Base-by-base conservation (phyloP, 345 rosid species). In the Streptanthus diversifolius region DNA sequence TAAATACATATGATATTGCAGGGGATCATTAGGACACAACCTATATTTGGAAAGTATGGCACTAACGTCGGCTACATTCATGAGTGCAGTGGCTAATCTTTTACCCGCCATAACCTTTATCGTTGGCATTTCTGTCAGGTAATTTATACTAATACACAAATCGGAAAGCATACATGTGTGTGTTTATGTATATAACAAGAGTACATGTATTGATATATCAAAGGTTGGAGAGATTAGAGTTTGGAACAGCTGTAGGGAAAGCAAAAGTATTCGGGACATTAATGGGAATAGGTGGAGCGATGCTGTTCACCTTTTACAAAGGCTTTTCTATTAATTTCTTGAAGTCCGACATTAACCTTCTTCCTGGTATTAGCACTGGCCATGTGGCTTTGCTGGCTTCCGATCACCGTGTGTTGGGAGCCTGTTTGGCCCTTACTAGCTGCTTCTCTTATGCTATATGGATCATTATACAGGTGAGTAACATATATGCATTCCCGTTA, bases 251-350 rank as follows among this genome's bases (percentile, higher is more conserved):
- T 0, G 79, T 83, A 13, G 86, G 89, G 8, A 81, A 80, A 55
- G 85, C 85, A 32, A 88, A 85, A 54, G 74, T 86, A 36, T 18
- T 70, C 1, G 95, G 95, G 25, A 88, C 91, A 35, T 7, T 81
- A 37, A 8, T 81, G 10, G 89, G 89, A 14, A 69, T 88, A 0
- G 68, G 76, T 3, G 91, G 95, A 14, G 91, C 88, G 9, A 85
- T 85, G 87, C 43, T 83, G 0, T 73, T 88, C 51, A 82, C 91
- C 4, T 79, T 88, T 57, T 86, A 79, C 71, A 86, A 83, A 70
- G 89, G 95, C 2, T 9, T 33, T 3, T 72, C 66, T 10, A 53
- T 85, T 32, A 35, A 77, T 12, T 18, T 77, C 1, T 77, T 57
- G 76, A 74, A 90, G 17, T 77, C 85, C 2, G 19, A 77, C 37